Base-by-base conservation (phyloP, 306 rosid species). In the Pyrus communis region DNA sequence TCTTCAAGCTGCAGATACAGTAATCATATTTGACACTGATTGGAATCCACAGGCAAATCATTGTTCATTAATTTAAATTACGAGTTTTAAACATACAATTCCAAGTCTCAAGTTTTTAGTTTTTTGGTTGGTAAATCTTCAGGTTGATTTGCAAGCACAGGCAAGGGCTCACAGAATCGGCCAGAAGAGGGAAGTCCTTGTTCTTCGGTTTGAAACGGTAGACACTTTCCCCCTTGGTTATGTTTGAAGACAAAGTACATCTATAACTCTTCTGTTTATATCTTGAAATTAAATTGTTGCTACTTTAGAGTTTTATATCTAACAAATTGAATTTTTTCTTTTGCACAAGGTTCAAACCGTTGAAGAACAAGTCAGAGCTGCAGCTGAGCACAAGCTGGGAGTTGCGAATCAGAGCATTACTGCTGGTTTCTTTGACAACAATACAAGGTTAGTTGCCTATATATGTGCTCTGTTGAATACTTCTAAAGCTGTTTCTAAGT, bases 1-100 rank as follows among this genome's bases (percentile, higher is more conserved):
- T 89, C 99, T 96, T 87, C 99, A 96, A 87, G 99, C 99, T 78
- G 99, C 99, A 57, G 99, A 96, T 79, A 96, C 99, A 1, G 99
- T 96, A 67, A 96, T 96, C 78, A 88, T 96, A 78, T 96, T 96
- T 11, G 99, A 96, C 88, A 96, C 99, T 5, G 99, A 96, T 88
- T 96, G 99, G 99, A 96, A 96, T 82, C 99, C 99, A 78, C 99
- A 96, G 96, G 99, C 77, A 90, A 63, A 62, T 70, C 77, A 46
- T 65, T 35, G 54, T 75, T 75, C 23, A 60, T 8, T 75, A 65
- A 75, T 74, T 74, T 77, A 28, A 23, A 30, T 70, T 73, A 62
- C 21, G n/a, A n/a, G 52, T 78, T 63, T n/a, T 35, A 81, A 43
- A 60, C 66, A 27, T 69, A 14, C 21, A 17, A 25, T 17, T 43